Conservation (phyloP, 495 filamentous ascomycete species). For the Umbilicaria muhlenbergii region DNA sequence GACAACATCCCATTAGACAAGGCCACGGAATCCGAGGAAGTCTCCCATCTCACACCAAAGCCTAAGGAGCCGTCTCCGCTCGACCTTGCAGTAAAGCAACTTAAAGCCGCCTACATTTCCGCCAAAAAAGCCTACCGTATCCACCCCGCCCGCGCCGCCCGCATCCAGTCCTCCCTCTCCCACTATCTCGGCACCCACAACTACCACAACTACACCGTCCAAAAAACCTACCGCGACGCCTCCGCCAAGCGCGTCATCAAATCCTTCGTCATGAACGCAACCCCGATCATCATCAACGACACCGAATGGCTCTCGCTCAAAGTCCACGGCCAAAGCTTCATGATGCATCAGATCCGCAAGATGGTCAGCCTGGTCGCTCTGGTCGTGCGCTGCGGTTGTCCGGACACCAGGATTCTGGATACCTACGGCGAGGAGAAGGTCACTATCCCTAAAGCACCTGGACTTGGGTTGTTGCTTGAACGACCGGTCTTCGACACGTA, state of each 20-base stretch:
- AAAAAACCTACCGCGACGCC: constrained; percentile 63
- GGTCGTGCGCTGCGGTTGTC: constrained; percentile 63
- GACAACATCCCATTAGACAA: neutral
- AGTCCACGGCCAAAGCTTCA: constrained; percentile 94
- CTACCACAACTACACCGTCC: constrained; percentile 92
- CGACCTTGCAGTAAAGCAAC: constrained; percentile 48
- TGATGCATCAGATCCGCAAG: constrained; percentile 99
- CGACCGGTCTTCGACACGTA: constrained; percentile 79
- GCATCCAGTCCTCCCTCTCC: constrained; percentile 54
- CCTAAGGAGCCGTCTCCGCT: constrained; percentile 22
- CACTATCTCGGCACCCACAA: constrained; percentile 69
- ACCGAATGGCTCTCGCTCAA: constrained; percentile 92
- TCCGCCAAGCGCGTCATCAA: constrained; percentile 79
- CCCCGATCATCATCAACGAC: constrained; percentile 69
- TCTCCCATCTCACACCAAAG: constrained; percentile 11
- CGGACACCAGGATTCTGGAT: constrained; percentile 47
- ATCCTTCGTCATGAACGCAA: constrained; percentile 57
- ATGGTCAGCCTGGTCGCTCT: constrained; percentile 92
- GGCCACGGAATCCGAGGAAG: constrained; percentile 5
- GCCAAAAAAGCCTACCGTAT: constrained; percentile 75
- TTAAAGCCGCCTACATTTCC: constrained; percentile 61
- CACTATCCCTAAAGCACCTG: constrained; percentile 84
- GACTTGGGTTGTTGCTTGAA: constrained; percentile 76
- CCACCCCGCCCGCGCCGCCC: constrained; percentile 47
- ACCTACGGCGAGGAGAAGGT: constrained; percentile 51